Evolutionary conservation across 2,329 filamentous ascomycete genomes (phyloP).

Genomic region (Hypoxylon sp.): DNA sequence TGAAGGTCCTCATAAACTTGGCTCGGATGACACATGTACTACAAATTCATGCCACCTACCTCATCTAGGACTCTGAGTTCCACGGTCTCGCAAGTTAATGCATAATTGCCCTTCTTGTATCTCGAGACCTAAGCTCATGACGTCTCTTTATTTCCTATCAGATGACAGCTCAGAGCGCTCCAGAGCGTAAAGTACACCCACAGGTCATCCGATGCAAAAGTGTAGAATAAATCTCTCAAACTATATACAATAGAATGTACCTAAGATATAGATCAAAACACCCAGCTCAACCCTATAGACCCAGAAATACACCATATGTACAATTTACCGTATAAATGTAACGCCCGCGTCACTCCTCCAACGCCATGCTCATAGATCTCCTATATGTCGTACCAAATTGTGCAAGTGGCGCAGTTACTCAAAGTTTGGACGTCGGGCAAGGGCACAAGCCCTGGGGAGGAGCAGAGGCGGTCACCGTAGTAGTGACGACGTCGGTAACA

Average conservation of each 20-base stretch:
- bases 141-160: not conserved
- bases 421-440: slow-evolving; percentile 13
- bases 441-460: slow-evolving; percentile 31
- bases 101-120: not conserved
- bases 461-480: slow-evolving; percentile 24
- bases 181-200: not conserved
- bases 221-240: not conserved
- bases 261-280: slow-evolving; percentile 5
- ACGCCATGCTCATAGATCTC: not conserved
- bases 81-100: not conserved
- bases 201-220: not conserved
- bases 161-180: not conserved
- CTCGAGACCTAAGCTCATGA: not conserved
- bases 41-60: not conserved
- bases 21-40: not conserved
- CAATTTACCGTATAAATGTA: slow-evolving; percentile 6
- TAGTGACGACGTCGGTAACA: slow-evolving; percentile 32
- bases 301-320: not conserved
- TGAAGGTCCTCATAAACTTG: too few species aligned
- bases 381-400: not conserved
- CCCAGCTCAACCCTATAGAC: not conserved
- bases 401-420: not conserved
- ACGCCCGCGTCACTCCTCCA: slow-evolving; percentile 7
- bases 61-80: not conserved
- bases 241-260: slow-evolving; percentile 29